phyloP scores from a whole-genome alignment of 1,284 basidiomycete species.

The Sporisorium exsertum region DNA sequence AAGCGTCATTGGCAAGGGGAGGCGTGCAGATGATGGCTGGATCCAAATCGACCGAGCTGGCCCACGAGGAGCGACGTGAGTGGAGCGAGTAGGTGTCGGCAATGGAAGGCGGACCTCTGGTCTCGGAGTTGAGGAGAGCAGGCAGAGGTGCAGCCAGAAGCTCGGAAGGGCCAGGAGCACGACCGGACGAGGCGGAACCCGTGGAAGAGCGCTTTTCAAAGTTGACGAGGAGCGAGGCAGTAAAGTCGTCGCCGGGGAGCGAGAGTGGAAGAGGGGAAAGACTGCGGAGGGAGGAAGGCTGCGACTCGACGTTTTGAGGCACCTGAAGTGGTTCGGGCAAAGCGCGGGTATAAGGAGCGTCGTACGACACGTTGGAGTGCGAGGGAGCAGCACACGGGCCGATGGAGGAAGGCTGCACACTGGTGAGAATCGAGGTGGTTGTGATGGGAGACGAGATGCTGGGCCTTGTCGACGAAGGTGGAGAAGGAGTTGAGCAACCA shows the following conservation, averaged over 20 bases:
- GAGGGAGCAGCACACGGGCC: background rate
- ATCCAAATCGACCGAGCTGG: slow-evolving; percentile 42
- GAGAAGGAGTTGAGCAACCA: slow-evolving; percentile 4
- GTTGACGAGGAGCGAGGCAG: slow-evolving; percentile 30
- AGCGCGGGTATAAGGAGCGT: slow-evolving; percentile 12
- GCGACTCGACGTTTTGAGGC: slow-evolving; percentile 22
- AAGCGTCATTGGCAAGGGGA: slow-evolving; percentile 24
- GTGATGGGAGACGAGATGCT: slow-evolving; percentile 37
- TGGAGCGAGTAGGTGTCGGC: slow-evolving; percentile 37
- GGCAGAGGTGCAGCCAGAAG: slow-evolving; percentile 20
- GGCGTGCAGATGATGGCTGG: slow-evolving; percentile 46
- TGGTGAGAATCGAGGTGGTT: slow-evolving; percentile 21
- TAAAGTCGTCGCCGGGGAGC: slow-evolving; percentile 22
- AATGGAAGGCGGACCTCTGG: slow-evolving; percentile 26
- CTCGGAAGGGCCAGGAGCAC: slow-evolving; percentile 42
- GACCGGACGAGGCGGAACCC: slow-evolving; percentile 30
- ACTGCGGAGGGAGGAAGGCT: slow-evolving; percentile 20
- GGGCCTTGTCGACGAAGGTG: slow-evolving; percentile 7
- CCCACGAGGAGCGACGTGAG: slow-evolving; percentile 41
- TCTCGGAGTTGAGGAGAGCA: slow-evolving; percentile 7
- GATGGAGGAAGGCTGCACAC: slow-evolving; percentile 7
- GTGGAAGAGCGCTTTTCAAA: slow-evolving; percentile 34
- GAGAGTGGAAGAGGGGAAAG: slow-evolving; percentile 29
- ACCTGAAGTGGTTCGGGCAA: slow-evolving; percentile 19
- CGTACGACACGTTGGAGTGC: background rate